Conservation (phyloP, 2,329 filamentous ascomycete species). For the Teratosphaeria destructans region DNA sequence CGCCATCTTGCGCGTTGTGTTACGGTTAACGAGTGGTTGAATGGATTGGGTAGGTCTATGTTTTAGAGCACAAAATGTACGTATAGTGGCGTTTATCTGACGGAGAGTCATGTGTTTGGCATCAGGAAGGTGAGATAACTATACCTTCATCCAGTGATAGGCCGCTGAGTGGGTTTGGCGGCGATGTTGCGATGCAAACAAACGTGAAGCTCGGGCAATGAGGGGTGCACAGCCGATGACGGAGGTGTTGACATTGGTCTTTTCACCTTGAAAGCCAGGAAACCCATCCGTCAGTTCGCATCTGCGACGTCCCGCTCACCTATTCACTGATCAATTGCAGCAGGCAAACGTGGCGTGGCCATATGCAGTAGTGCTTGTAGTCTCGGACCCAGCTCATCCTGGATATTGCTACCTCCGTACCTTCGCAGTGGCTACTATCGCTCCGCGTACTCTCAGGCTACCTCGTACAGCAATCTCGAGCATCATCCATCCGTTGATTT, state of each 20-base stretch:
- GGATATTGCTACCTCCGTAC: too few species aligned
- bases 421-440: too few species aligned
- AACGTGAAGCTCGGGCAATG: not conserved
- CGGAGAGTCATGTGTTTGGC: not conserved
- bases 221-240: not conserved
- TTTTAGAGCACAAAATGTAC: slow-evolving; percentile 1
- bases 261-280: not conserved
- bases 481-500: too few species aligned
- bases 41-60: not conserved
- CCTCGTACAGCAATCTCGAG: too few species aligned
- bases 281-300: not conserved
- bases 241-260: not conserved
- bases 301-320: not conserved
- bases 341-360: not conserved
- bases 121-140: not conserved
- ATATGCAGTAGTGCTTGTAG: too few species aligned
- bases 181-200: not conserved
- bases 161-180: not conserved
- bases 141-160: not conserved
- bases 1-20: slow-evolving; percentile 44
- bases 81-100: not conserved
- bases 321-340: not conserved
- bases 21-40: not conserved
- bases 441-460: too few species aligned
- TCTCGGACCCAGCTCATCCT: too few species aligned